phyloP scores from a whole-genome alignment of 2,329 filamentous ascomycete species.

The Diaporthe velutina region DNA sequence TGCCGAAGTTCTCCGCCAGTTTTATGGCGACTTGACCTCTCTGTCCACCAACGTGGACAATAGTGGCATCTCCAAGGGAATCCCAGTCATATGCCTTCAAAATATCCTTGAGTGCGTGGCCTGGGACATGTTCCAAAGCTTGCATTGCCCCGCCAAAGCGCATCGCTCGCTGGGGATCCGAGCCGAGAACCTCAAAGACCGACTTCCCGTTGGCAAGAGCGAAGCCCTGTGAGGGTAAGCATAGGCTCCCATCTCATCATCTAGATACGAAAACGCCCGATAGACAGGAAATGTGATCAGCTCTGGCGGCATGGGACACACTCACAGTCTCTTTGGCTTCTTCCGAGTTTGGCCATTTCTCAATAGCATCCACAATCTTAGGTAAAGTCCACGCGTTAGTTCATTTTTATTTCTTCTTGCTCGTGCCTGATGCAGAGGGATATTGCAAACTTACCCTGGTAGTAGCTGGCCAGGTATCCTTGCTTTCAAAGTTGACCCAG shows the following conservation, averaged over 20 bases:
- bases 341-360: neutral
- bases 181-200: neutral
- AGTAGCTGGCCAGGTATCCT: conserved; percentile 3
- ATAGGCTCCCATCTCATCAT: too few species aligned
- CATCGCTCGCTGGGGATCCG: neutral
- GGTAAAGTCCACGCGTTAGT: neutral
- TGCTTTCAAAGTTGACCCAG: conserved; percentile 1
- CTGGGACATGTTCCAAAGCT: neutral
- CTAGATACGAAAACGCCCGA: neutral
- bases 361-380: neutral
- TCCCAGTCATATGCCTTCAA: neutral
- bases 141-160: neutral
- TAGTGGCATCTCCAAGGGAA: neutral
- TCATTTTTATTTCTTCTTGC: too few species aligned
- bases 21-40: neutral
- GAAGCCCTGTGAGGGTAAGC: neutral
- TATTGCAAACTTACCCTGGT: neutral
- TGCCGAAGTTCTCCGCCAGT: neutral
- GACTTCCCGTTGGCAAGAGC: conserved; percentile 6
- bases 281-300: neutral
- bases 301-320: too few species aligned
- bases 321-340: conserved; percentile 9
- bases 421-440: neutral
- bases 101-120: neutral
- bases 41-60: neutral